A percentile compares a stretch with the other conserved stretches of the same genome.
phyloP scores from a whole-genome alignment of 768 basidiomycete species.

The Boletus sp. region DNA sequence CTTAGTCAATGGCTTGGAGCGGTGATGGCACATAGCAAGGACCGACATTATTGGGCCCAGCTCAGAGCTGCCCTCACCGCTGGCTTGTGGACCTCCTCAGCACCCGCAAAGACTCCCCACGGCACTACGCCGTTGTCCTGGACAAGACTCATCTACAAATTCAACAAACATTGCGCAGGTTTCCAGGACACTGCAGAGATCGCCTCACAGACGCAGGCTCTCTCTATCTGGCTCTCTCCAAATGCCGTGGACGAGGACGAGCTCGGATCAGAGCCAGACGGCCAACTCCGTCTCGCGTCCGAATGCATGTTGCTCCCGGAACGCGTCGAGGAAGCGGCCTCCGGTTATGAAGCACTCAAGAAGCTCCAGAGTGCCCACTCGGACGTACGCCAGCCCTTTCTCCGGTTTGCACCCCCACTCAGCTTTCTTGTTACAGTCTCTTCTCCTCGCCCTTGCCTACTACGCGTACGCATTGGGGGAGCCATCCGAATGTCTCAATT shows the following conservation, averaged over 20 bases:
- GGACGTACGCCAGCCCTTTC: constrained; percentile 48
- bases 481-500: constrained; percentile 58
- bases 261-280: constrained; percentile 44
- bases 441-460: constrained; percentile 69
- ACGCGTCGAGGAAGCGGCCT: constrained; percentile 52
- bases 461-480: constrained; percentile 75
- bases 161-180: constrained; percentile 76
- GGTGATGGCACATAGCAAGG: constrained; percentile 51
- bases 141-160: constrained; percentile 80
- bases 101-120: constrained; percentile 59
- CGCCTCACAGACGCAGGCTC: constrained; percentile 61
- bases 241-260: constrained; percentile 53
- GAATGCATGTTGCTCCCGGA: constrained; percentile 60
- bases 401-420: constrained; percentile 1
- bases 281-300: constrained; percentile 35
- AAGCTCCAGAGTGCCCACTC: constrained; percentile 46
- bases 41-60: constrained; percentile 75
- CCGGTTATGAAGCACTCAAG: constrained; percentile 53
- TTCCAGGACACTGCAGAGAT: constrained; percentile 60
- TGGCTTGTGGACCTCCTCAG: constrained; percentile 64
- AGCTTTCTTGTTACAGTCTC: constrained; percentile 44
- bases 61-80: constrained; percentile 66
- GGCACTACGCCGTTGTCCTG: constrained; percentile 53
- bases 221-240: constrained; percentile 54
- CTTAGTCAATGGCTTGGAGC: neutral